Percentiles rank a stretch among this genome's conserved stretches.
Evolutionary conservation across 495 filamentous ascomycete species (phyloP).

Genomic region (Annulohypoxylon bovei): DNA sequence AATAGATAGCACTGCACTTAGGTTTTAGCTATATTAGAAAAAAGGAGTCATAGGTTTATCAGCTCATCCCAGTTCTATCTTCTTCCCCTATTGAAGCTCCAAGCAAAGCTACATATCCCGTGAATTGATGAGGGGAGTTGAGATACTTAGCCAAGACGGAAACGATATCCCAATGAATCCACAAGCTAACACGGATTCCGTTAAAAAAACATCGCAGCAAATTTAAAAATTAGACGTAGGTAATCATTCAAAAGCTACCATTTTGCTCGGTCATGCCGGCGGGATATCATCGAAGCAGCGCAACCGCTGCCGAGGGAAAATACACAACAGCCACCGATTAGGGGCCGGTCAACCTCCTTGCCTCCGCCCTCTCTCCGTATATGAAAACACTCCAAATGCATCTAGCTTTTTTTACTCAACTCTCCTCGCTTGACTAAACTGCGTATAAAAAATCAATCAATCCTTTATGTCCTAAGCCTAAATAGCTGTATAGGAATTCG

Average conservation of each 20-base stretch:
- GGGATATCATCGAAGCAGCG: slow-evolving; percentile 48
- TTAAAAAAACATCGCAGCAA: neutral
- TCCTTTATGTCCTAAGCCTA: slow-evolving; percentile 18
- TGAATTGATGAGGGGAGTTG: no score
- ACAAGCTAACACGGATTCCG: neutral
- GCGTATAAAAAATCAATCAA: slow-evolving; percentile 14
- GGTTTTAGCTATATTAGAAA: no score
- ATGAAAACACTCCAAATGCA: slow-evolving; percentile 16
- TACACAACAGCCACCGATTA: slow-evolving; percentile 19
- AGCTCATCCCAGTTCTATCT: no score
- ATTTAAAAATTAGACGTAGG: neutral
- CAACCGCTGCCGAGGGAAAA: slow-evolving; percentile 28
- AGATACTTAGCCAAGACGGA: no score
- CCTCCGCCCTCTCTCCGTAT: slow-evolving; percentile 12
- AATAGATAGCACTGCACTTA: no score
- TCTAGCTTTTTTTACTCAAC: slow-evolving; percentile 25
- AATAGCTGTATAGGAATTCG: slow-evolving; percentile 10
- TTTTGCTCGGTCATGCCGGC: slow-evolving; percentile 49
- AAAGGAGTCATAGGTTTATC: no score
- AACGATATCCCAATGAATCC: no score
- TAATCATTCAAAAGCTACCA: slow-evolving; percentile 34
- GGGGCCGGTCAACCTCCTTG: neutral
- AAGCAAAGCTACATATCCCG: no score
- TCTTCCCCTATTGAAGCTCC: no score
- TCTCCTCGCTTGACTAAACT: neutral